A percentile compares a stretch with the other conserved stretches of the same genome.
These are phyloP conservation scores for Plenodomus lindquistii DNA, from an alignment of 2,329 filamentous ascomycete species.

Conservation along the genomic window DNA sequence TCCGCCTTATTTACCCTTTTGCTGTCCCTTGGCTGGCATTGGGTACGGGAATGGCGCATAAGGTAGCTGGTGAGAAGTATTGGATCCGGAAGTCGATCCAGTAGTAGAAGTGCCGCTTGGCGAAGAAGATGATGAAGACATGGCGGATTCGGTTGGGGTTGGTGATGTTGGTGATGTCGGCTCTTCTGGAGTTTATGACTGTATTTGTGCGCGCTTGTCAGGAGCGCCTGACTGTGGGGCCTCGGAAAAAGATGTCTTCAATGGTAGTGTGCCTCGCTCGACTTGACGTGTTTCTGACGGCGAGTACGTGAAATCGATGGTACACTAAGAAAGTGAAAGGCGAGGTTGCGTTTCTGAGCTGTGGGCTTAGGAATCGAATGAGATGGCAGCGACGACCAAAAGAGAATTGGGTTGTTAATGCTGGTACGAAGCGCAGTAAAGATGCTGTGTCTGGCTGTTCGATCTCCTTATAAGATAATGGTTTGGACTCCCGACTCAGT, in stretches of 20 bases:
- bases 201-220: constrained; percentile 17
- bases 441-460: constrained; percentile 8
- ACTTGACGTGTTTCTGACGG: background rate
- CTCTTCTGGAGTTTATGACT: constrained; percentile 16
- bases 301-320: too few relatives aligned
- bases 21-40: constrained; percentile 33
- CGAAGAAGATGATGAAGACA: constrained; percentile 42
- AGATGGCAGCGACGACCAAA: constrained; percentile 8
- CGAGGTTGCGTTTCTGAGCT: constrained; percentile 4
- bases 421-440: background rate
- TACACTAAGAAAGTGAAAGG: too few relatives aligned
- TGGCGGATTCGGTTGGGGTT: constrained; percentile 14
- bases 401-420: background rate
- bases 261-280: background rate
- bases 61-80: constrained; percentile 37
- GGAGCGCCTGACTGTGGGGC: background rate
- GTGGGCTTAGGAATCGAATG: background rate
- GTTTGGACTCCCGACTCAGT: constrained; percentile 11
- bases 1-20: constrained; percentile 26
- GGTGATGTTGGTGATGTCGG: constrained; percentile 1
- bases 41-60: constrained; percentile 45
- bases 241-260: background rate
- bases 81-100: constrained; percentile 32
- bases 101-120: constrained; percentile 37
- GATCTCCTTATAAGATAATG: constrained; percentile 11